Evolutionary conservation across 495 filamentous ascomycete genomes (phyloP), one percentile per base, ranked within the genome.

Genomic region (Letharia lupina): DNA sequence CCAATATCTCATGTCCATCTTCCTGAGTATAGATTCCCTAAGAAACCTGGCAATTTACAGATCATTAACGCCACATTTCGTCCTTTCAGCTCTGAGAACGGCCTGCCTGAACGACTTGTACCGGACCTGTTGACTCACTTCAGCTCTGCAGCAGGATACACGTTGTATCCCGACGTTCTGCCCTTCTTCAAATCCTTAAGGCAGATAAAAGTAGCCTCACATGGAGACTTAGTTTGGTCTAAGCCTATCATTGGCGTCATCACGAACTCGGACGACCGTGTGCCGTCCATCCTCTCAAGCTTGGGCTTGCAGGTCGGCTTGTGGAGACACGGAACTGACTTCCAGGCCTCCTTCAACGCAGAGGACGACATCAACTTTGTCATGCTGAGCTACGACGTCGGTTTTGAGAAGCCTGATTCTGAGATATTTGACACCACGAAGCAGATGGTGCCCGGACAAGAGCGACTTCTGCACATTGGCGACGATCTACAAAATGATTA

Each of bases 211-310:
- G 37, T 72, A 40, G 28, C 31, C 37, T 31, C 16, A 15, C 15
- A 12, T 28, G 62, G 18, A 64, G 65, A 37, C 40, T 58, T 40
- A 75, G 74, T 67, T 71, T 76, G 41, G 65, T 47, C n/a, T 23
- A 13, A 71, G 28, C 69, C 87, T 3, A 68, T 86, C 12, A 70
- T 89, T 0, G 90, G 90, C 7, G 78, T 92, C 20, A 77, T 93
- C 60, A 89, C 88, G 31, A 94, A 93, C 73, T 91, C 89, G 2
- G 90, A 94, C 71, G 84, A 88, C 70, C 81, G 90, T 0, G 83
- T 91, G 1, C 79, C 82, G 11, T 71, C 72, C 16, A 81, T 93
- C 13, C 71, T 93, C 15, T 74, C 79, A 23, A 83, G 83, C 11
- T 71, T 93, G 20, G 87, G 87, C 0, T 65, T 93, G 31, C 70